Evolutionary conservation across 2,329 filamentous ascomycete species (phyloP).

Genomic region (Fusarium zealandicum): DNA sequence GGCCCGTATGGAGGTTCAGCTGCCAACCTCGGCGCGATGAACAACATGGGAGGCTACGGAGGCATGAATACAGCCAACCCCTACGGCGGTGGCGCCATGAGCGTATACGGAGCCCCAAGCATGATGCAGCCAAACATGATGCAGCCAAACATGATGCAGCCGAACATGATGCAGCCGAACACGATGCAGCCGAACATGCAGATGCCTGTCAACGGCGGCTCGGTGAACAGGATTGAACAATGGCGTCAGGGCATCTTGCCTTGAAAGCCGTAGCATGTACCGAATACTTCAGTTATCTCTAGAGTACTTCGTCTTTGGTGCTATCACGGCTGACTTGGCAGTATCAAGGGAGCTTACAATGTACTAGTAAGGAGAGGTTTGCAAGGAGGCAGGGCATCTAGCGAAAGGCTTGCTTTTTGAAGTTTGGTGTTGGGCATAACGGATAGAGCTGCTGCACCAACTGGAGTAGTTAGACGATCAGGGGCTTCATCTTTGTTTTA

Average conservation of each 20-base stretch:
- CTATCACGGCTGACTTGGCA: not conserved
- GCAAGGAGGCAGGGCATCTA: not conserved
- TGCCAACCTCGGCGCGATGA: conserved; percentile 31
- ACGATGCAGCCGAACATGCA: conserved; percentile 42
- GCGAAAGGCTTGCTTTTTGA: conserved; percentile 8
- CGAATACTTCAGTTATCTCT: not conserved
- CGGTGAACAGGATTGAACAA: conserved; percentile 50
- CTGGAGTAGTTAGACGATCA: conserved; percentile 3
- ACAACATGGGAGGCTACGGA: conserved; percentile 33
- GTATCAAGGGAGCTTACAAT: not conserved
- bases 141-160: no score
- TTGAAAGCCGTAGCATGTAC: conserved; percentile 22
- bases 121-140: conserved; percentile 42
- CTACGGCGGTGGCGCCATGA: conserved; percentile 31
- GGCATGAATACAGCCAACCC: conserved; percentile 32
- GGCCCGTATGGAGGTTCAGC: conserved; percentile 39
- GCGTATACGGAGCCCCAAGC: conserved; percentile 22
- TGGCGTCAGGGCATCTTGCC: conserved; percentile 53
- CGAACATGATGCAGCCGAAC: no score
- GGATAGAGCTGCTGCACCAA: conserved; percentile 20
- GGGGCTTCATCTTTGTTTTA: conserved; percentile 10
- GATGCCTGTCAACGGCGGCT: conserved; percentile 40
- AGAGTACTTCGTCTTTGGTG: no score
- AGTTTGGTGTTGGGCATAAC: conserved; percentile 20
- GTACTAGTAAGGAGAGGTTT: conserved; percentile 8